Conservation (phyloP, 139 green algal species). For the Spirogloea muscicola region DNA sequence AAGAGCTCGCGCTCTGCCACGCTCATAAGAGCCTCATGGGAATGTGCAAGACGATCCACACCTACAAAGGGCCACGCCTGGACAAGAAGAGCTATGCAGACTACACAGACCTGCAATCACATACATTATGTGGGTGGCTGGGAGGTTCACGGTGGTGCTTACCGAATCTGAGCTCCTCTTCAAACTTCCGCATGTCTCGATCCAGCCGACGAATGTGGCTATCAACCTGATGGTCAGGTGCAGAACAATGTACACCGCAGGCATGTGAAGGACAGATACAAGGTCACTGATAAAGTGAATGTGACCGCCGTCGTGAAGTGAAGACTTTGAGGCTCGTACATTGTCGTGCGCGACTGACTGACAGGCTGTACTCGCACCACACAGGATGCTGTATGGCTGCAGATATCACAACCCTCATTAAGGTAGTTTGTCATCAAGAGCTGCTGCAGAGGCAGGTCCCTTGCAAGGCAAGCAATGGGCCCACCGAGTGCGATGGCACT, state of each 20-base stretch:
- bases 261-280: too few species aligned
- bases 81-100: not conserved
- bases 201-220: constrained; percentile 49
- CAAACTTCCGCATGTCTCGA: constrained; percentile 45
- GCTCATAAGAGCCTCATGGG: not conserved
- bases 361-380: not conserved
- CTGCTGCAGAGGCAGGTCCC: too few species aligned
- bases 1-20: constrained; percentile 8
- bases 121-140: not conserved
- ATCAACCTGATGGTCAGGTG: too few species aligned
- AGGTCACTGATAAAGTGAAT: too few species aligned
- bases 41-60: not conserved
- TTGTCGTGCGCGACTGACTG: too few species aligned
- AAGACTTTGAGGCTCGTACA: too few species aligned
- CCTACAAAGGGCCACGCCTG: not conserved
- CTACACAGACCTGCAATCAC: too few species aligned
- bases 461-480: too few species aligned
- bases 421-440: too few species aligned
- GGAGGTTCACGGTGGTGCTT: constrained; percentile 5
- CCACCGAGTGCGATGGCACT: not conserved
- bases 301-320: too few species aligned
- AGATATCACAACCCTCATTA: not conserved
- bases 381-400: not conserved
- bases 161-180: constrained; percentile 45
- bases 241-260: too few species aligned